Conservation (phyloP, 495 filamentous ascomycete species). For the Aspergillus sparsus region DNA sequence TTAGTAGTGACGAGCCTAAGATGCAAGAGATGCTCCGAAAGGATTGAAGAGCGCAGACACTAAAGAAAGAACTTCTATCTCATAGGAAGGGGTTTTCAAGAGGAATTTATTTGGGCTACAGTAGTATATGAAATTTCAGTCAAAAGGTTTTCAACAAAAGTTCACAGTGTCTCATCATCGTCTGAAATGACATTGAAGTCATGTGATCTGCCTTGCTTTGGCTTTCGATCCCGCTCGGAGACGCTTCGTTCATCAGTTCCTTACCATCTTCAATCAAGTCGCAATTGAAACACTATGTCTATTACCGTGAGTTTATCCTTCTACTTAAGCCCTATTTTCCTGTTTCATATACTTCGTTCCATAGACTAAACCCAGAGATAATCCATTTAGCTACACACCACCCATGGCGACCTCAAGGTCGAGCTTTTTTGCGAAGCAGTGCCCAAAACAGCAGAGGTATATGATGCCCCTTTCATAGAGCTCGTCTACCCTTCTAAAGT, state of each 20-base stretch:
- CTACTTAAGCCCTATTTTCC: background rate
- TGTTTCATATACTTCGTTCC: too few relatives aligned
- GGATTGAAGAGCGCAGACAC: too few relatives aligned
- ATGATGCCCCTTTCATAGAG: background rate
- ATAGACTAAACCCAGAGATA: background rate
- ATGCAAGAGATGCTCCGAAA: too few relatives aligned
- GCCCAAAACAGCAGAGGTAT: conserved; percentile 81
- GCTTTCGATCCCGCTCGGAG: background rate
- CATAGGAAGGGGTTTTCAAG: too few relatives aligned
- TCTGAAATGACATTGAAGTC: background rate
- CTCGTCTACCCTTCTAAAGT: background rate
- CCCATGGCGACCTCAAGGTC: conserved; percentile 87
- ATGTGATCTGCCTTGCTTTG: conserved; percentile 19
- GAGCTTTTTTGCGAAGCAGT: conserved; percentile 95
- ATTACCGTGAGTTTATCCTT: conserved; percentile 29
- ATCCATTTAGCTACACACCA: conserved; percentile 73
- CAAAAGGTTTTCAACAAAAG: too few relatives aligned
- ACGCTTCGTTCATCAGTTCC: background rate
- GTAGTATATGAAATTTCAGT: too few relatives aligned
- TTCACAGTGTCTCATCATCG: too few relatives aligned
- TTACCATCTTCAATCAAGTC: background rate
- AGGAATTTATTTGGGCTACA: too few relatives aligned
- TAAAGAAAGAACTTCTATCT: too few relatives aligned
- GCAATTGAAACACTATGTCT: conserved; percentile 25
- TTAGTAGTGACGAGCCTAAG: background rate